phyloP scores from a whole-genome alignment of 108 stramenopile genomes.

The Nitzschia sp. region DNA sequence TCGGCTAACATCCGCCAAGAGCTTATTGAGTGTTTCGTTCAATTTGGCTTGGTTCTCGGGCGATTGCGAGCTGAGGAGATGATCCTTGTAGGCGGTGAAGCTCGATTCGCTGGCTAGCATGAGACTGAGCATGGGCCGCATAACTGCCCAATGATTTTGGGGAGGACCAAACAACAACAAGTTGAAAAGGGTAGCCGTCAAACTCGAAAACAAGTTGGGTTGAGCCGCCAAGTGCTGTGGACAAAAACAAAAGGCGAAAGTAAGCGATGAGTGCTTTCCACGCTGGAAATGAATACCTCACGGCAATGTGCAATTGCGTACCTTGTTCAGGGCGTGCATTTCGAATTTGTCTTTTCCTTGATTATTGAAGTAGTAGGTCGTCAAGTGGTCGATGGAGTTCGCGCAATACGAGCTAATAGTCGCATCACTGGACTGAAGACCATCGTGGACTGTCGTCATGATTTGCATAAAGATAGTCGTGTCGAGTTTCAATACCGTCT shows the following conservation, averaged over 20 bases:
- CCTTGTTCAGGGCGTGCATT: constrained; percentile 81
- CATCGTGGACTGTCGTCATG: constrained; percentile 93
- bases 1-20: constrained; percentile 88
- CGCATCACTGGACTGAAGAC: constrained; percentile 92
- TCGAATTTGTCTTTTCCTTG: constrained; percentile 87
- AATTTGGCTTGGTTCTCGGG: constrained; percentile 88
- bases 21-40: constrained; percentile 89
- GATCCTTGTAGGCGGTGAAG: constrained; percentile 91
- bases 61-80: constrained; percentile 89
- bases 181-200: constrained; percentile 95
- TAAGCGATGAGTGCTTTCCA: not conserved
- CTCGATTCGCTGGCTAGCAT: constrained; percentile 93
- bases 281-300: not conserved
- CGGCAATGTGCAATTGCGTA: constrained; percentile 25
- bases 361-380: constrained; percentile 94
- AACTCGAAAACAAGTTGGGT: constrained; percentile 86
- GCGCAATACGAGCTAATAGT: constrained; percentile 89
- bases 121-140: constrained; percentile 96
- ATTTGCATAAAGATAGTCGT: constrained; percentile 92
- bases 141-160: constrained; percentile 97
- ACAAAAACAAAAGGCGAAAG: not conserved
- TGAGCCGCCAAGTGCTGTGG: constrained; percentile 80
- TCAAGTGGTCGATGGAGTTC: constrained; percentile 92
- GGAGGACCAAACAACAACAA: constrained; percentile 92
- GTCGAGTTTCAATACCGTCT: constrained; percentile 80